Conservation (phyloP, 495 filamentous ascomycete species). For the Chaetomium cochliodes region DNA sequence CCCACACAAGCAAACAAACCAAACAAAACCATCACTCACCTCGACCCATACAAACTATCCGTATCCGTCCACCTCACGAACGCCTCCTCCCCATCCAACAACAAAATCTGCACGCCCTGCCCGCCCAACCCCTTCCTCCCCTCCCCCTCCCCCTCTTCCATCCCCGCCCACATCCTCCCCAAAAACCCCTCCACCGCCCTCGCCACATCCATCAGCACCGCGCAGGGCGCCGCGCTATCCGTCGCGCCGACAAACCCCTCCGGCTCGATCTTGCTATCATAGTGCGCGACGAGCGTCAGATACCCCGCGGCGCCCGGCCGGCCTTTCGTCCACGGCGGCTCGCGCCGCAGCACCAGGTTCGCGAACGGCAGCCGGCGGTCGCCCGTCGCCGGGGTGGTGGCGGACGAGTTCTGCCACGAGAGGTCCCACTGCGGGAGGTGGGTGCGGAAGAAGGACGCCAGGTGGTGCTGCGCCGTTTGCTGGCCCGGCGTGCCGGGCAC, state of each 20-base stretch:
- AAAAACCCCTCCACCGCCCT: conserved; percentile 43
- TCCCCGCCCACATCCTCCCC: conserved; percentile 41
- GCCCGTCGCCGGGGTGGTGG: conserved; percentile 65
- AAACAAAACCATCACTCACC: conserved; percentile 38
- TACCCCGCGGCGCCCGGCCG: conserved; percentile 62
- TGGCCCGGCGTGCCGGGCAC: conserved; percentile 79
- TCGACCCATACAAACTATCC: conserved; percentile 80
- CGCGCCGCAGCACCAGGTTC: conserved; percentile 76
- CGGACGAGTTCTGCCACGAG: conserved; percentile 78
- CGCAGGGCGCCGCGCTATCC: conserved; percentile 86
- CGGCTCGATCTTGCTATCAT: conserved; percentile 75
- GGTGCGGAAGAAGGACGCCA: conserved; percentile 69
- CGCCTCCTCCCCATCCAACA: conserved; percentile 90
- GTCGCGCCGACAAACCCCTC: conserved; percentile 84
- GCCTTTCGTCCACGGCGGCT: conserved; percentile 69
- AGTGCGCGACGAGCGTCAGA: conserved; percentile 88
- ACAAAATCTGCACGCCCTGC: conserved; percentile 74
- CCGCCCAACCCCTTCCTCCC: conserved; percentile 37
- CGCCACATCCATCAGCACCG: conserved; percentile 72
- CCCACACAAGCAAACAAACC: not conserved
- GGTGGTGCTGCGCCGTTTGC: conserved; percentile 66
- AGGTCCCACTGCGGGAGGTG: conserved; percentile 74
- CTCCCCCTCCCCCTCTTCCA: conserved; percentile 36
- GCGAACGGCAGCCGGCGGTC: conserved; percentile 69
- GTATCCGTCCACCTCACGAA: conserved; percentile 70